Evolutionary conservation across 2,329 filamentous ascomycete genomes (phyloP).

Genomic region (Esteya vermicola): DNA sequence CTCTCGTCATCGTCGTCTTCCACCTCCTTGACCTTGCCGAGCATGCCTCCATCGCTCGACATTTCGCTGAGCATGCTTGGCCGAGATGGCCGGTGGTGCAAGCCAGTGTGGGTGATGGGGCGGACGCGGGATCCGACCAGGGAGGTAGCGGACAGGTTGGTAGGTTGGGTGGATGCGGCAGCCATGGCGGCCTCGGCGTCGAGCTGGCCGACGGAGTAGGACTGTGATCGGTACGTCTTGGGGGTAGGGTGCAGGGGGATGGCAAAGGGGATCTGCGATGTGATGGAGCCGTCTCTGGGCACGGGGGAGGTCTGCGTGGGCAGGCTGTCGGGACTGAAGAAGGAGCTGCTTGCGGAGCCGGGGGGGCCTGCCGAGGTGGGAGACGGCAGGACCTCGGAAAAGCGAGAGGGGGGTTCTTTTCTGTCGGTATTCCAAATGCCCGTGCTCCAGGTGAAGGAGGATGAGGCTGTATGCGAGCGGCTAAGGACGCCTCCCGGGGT

Average conservation of each 20-base stretch:
- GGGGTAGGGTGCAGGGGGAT: constrained; percentile 82
- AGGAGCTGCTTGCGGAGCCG: constrained; percentile 26
- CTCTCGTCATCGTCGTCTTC: constrained; percentile 48
- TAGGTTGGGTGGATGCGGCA: constrained; percentile 2
- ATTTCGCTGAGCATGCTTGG: constrained; percentile 64
- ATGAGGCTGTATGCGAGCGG: constrained; percentile 29
- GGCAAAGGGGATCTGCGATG: constrained; percentile 64
- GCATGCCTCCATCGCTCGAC: constrained; percentile 46
- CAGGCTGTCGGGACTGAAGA: constrained; percentile 32
- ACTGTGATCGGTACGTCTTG: constrained; percentile 89
- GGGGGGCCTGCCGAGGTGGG: constrained; percentile 49
- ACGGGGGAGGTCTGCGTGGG: constrained; percentile 34
- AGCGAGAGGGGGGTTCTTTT: constrained; percentile 61
- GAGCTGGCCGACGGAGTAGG: constrained; percentile 86
- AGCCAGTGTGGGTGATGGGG: constrained; percentile 43
- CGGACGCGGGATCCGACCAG: constrained; percentile 37
- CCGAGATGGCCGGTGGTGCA: constrained; percentile 70
- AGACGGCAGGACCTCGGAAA: constrained; percentile 62
- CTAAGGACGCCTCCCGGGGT: constrained; percentile 30
- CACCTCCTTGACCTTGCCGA: constrained; percentile 57
- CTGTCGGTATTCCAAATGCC: constrained; percentile 74
- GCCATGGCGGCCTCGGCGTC: constrained; percentile 44
- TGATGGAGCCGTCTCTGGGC: constrained; percentile 35
- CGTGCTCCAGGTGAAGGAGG: constrained; percentile 56
- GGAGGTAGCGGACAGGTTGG: constrained; percentile 20